Evolutionary conservation across 2,329 filamentous ascomycete genomes (phyloP), one percentile per base, ranked within the genome.

Genomic region (Colletotrichum gloeosporioides): DNA sequence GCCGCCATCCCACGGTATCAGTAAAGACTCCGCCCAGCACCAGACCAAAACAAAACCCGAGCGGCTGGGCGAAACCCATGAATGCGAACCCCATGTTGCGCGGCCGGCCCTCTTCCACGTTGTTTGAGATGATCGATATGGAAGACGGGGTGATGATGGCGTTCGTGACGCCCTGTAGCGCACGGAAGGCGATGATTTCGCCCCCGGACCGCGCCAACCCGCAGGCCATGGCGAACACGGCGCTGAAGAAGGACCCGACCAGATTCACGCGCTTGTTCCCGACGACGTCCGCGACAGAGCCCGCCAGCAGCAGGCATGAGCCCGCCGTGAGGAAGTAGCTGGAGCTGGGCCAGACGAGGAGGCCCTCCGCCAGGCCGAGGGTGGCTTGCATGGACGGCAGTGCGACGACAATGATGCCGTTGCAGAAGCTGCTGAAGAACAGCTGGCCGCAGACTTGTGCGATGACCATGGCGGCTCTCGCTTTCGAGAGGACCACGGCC

Each of bases 41-140:
- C 15, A 75, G 32, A 3, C 72, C 72, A 8, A 62, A 64, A 32
- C 29, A 32, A 9, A 75, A 75, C 2, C 72, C 72, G 5, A 71
- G 32, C 2, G 72, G 72, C 36, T 75, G 72, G 0, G 67, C 36
- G n/a, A 75, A 65, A 0, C 73, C 73, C 36, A 75, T 71, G 4
- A 80, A 77, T 0, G 85, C 80, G 1, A 83, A 78, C 12, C 78
- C 80, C 62, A 89, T 87, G 44, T 84, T 84, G 4, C 73, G 59
- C 32, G 36, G 68, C 25, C 63, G 53, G 8, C 73, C 73, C 12
- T 70, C 69, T 2, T 63, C 62, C 3, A 68, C 27, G 16, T 59
- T 75, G 36, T 57, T 62, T 4, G 73, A 67, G 39, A 75, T 62
- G 39, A 72, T 75, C 22, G 68, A 44, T 13, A 75, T 68, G 31